phyloP scores from a whole-genome alignment of 2,329 filamentous ascomycete species.

The Aspergillus jensenii region DNA sequence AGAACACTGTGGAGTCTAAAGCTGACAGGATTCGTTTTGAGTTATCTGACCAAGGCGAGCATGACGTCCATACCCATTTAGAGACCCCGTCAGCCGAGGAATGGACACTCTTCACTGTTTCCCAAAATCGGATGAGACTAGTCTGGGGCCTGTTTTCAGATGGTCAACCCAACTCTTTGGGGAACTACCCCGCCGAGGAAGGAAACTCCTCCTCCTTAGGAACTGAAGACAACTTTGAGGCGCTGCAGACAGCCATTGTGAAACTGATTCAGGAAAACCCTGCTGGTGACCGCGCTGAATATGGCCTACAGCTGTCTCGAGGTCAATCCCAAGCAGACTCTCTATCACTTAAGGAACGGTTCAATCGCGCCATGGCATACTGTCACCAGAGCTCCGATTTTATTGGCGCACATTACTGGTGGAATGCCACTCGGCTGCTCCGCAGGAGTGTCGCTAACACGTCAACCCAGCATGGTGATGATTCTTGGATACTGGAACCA shows the following conservation, averaged over 20 bases:
- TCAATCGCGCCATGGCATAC: slow-evolving; percentile 70
- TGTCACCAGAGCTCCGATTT: slow-evolving; percentile 80
- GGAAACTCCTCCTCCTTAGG: slow-evolving; percentile 47
- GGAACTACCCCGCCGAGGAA: slow-evolving; percentile 55
- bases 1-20: slow-evolving; percentile 29
- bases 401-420: slow-evolving; percentile 79
- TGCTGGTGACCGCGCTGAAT: slow-evolving; percentile 60
- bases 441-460: slow-evolving; percentile 60
- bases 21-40: slow-evolving; percentile 44
- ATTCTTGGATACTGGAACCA: slow-evolving; percentile 69
- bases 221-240: slow-evolving; percentile 76
- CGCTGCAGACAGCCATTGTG: slow-evolving; percentile 75
- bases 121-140: slow-evolving; percentile 67
- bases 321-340: slow-evolving; percentile 5
- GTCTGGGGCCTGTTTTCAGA: slow-evolving; percentile 65
- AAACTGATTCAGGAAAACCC: slow-evolving; percentile 82
- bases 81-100: slow-evolving; percentile 78
- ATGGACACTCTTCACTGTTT: slow-evolving; percentile 80
- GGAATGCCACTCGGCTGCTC: slow-evolving; percentile 76
- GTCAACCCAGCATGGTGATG: slow-evolving; percentile 53
- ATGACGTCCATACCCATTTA: slow-evolving; percentile 53
- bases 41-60: slow-evolving; percentile 38
- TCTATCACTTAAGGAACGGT: slow-evolving; percentile 35
- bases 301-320: slow-evolving; percentile 11
- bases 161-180: slow-evolving; percentile 61